These are phyloP conservation scores for Phaeosphaeriaceae sp. DNA, from an alignment of 2,329 filamentous ascomycete genomes.

Conservation along the genomic window DNA sequence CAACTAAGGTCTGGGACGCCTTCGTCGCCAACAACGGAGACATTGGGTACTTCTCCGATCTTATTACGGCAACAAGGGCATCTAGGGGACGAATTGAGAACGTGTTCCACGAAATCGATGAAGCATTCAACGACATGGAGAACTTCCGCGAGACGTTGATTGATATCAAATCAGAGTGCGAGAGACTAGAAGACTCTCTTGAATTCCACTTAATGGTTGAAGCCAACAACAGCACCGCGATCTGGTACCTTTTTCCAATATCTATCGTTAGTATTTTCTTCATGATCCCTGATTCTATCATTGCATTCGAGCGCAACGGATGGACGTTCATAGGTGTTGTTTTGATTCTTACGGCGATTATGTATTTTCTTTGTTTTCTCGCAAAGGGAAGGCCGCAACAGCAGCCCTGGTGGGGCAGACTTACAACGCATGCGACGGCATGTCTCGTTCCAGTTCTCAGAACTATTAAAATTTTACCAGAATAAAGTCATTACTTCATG, in stretches of 20 bases:
- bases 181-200: background rate
- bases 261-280: background rate
- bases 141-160: background rate
- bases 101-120: background rate
- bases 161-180: background rate
- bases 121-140: background rate
- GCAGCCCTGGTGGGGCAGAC: no score
- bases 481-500: no score
- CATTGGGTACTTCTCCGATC: background rate
- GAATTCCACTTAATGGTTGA: background rate
- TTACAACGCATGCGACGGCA: no score
- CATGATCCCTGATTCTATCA: background rate
- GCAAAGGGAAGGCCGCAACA: background rate
- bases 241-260: background rate
- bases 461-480: no score
- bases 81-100: background rate
- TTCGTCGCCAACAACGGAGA: background rate
- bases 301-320: background rate
- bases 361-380: background rate
- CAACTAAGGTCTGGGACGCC: background rate
- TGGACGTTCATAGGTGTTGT: background rate
- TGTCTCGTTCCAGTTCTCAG: no score
- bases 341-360: background rate
- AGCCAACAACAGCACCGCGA: background rate
- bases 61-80: background rate